Evolutionary conservation across 2,329 filamentous ascomycete genomes (phyloP).

Genomic region (Raffaelea deltoideospora): DNA sequence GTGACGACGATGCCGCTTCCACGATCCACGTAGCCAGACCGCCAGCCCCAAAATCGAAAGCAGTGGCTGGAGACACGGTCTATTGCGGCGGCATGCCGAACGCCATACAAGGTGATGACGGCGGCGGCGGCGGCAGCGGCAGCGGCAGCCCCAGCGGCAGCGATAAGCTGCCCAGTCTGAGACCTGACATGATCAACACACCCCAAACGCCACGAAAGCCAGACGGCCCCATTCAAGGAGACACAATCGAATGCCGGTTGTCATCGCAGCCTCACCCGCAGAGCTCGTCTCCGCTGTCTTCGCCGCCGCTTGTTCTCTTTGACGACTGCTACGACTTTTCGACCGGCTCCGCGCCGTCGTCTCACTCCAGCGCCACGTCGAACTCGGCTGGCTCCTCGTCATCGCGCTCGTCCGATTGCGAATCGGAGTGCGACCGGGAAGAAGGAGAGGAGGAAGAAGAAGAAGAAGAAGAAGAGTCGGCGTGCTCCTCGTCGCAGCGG

Average conservation of each 20-base stretch:
- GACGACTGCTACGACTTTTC: constrained; percentile 28
- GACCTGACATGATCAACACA: no score
- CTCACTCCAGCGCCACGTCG: constrained; percentile 23
- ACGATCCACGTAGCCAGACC: not conserved
- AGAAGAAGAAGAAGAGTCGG: constrained; percentile 29
- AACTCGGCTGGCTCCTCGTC: constrained; percentile 1
- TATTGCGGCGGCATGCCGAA: no score
- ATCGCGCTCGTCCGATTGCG: constrained; percentile 4
- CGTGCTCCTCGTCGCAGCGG: constrained; percentile 23
- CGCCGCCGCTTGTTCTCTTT: constrained; percentile 36
- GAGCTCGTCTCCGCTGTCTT: constrained; percentile 41
- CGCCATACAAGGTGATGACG: no score
- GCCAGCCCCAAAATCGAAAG: not conserved
- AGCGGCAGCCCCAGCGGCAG: no score
- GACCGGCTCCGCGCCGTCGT: constrained; percentile 17
- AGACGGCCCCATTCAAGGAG: not conserved
- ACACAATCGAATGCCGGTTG: constrained; percentile 8
- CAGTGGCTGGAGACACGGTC: no score
- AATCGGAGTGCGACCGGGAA: no score
- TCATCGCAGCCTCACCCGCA: constrained; percentile 2
- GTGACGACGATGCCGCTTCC: not conserved
- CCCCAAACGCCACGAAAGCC: not conserved
- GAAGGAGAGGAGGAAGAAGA: no score
- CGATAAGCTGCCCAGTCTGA: no score
- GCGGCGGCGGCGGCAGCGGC: no score